Evolutionary conservation across 2,329 filamentous ascomycete genomes (phyloP).

Genomic region (Talaromyces sp.): DNA sequence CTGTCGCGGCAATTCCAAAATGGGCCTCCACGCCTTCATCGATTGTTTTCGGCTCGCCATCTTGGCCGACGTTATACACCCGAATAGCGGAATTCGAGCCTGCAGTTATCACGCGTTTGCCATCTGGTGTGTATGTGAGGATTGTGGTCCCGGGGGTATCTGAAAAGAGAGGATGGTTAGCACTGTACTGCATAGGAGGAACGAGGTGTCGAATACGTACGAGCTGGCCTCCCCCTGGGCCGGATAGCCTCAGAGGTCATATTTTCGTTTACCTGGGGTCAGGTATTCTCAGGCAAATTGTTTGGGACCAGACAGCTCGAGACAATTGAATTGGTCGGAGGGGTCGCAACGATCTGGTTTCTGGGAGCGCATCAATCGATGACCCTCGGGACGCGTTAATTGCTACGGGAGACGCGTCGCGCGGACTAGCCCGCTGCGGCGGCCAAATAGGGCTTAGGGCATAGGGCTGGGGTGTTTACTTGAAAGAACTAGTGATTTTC

Average conservation of each 20-base stretch:
- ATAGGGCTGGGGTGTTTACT: conserved; percentile 18
- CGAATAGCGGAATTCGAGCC: conserved; percentile 92
- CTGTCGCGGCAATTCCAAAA: conserved; percentile 66
- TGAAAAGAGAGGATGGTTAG: conserved; percentile 22
- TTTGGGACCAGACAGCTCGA: neutral
- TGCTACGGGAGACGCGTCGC: conserved; percentile 16
- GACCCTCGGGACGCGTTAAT: conserved; percentile 18
- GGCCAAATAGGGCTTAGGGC: conserved; percentile 25
- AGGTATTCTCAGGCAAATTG: neutral
- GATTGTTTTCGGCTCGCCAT: conserved; percentile 87
- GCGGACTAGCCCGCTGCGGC: neutral
- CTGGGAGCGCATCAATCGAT: neutral
- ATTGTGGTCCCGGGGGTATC: conserved; percentile 83
- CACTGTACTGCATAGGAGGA: neutral
- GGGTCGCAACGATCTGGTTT: neutral
- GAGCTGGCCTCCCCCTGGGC: conserved; percentile 40
- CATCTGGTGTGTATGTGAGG: conserved; percentile 84
- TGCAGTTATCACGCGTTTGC: conserved; percentile 78
- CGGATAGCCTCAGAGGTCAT: conserved; percentile 33
- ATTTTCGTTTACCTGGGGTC: neutral
- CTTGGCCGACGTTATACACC: conserved; percentile 83
- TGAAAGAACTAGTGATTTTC: neutral
- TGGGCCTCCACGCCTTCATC: conserved; percentile 89
- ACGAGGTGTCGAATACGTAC: conserved; percentile 29
- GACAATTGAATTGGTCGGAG: neutral